These are phyloP conservation scores for Blastobotrys capitulatus DNA, from an alignment of 1,139 yeast genomes.

Conservation along the genomic window DNA sequence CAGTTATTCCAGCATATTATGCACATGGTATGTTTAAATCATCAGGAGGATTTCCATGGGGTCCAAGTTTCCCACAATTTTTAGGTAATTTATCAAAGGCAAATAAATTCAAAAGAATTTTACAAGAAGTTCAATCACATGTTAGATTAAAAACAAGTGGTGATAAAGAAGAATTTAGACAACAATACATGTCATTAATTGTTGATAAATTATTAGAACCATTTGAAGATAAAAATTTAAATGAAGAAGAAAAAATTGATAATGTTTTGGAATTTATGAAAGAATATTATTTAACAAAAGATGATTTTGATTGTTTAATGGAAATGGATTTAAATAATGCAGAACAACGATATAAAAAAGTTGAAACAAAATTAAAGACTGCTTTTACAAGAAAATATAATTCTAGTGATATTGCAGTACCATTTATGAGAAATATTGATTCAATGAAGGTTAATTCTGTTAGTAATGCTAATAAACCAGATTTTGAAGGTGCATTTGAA, in stretches of 20 bases:
- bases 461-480: conserved; percentile 40
- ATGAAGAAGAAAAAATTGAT: conserved; percentile 57
- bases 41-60: conserved; percentile 33
- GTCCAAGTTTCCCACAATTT: conserved; percentile 80
- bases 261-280: conserved; percentile 69
- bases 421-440: conserved; percentile 67
- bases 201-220: conserved; percentile 54
- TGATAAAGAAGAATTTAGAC: conserved; percentile 66
- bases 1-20: conserved; percentile 72
- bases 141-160: conserved; percentile 76
- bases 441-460: conserved; percentile 32
- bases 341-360: conserved; percentile 39
- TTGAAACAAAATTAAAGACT: conserved; percentile 71
- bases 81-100: conserved; percentile 87
- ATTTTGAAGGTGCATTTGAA: conserved; percentile 51
- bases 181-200: conserved; percentile 69
- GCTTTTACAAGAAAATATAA: conserved; percentile 86
- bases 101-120: conserved; percentile 67
- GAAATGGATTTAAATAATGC: conserved; percentile 71
- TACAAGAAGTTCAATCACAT: conserved; percentile 88
- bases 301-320: conserved; percentile 84
- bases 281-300: conserved; percentile 74
- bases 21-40: conserved; percentile 59
- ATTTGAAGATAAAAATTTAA: conserved; percentile 40
- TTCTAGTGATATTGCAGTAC: conserved; percentile 69